Conservation (phyloP, 2,329 filamentous ascomycete species). For the Apiospora saccharicola region DNA sequence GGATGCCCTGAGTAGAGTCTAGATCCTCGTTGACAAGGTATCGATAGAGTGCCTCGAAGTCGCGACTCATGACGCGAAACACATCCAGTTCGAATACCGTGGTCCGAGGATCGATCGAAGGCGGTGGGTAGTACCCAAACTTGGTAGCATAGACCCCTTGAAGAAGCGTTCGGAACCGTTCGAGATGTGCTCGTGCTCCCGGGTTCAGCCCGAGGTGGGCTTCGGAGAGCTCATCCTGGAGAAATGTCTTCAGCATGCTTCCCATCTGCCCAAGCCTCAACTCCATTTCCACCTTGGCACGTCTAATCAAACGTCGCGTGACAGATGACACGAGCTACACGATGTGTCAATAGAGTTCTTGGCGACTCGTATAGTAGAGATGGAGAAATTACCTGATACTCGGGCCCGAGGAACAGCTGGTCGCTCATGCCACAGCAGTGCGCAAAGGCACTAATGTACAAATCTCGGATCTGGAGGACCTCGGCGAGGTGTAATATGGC, state of each 20-base stretch:
- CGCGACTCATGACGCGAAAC: constrained; percentile 68
- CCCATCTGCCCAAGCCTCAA: constrained; percentile 65
- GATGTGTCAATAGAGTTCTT: constrained; percentile 27
- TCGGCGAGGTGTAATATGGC: constrained; percentile 75
- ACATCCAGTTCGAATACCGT: constrained; percentile 64
- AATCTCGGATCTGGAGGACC: constrained; percentile 64
- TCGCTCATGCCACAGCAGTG: constrained; percentile 83
- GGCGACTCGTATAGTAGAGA: constrained; percentile 32
- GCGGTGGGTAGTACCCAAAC: constrained; percentile 76
- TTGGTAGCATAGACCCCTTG: constrained; percentile 70
- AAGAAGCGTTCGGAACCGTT: constrained; percentile 75
- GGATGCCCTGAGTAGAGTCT: constrained; percentile 56
- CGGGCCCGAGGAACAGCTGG: constrained; percentile 60
- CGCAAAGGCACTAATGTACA: constrained; percentile 77
- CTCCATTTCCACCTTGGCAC: constrained; percentile 71
- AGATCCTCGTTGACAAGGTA: constrained; percentile 72
- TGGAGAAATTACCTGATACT: constrained; percentile 63
- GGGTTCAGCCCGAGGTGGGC: constrained; percentile 69
- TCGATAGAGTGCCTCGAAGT: constrained; percentile 76
- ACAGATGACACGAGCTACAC: constrained; percentile 55
- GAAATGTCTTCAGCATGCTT: constrained; percentile 68
- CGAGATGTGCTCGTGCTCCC: constrained; percentile 70
- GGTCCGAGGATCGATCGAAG: constrained; percentile 48
- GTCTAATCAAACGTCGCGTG: constrained; percentile 71
- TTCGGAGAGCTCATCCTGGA: constrained; percentile 74